Base-by-base conservation (phyloP, 305 asterid genomes). In the Fraxinus dipetala region DNA sequence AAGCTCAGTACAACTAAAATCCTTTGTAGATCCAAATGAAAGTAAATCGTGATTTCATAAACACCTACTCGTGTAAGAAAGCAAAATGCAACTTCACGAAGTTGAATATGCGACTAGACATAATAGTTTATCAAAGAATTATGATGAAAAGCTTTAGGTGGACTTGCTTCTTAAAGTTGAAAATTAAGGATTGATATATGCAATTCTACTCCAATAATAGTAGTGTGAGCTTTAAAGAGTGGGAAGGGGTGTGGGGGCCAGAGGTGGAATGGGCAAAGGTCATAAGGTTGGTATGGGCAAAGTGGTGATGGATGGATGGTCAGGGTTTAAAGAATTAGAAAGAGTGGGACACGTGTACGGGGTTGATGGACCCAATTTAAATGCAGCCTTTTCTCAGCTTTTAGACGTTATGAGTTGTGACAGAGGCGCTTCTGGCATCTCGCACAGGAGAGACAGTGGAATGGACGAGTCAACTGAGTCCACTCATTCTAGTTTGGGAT, bases 361-460 rank as follows among this genome's bases (percentile, higher is more conserved):
- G 24, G 38, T 26, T 28, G 38, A 67, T 67, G 74, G 74, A 38
- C 36, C 22, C 36, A 28, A 30, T 67, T 3, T 30, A 28, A 28
- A 28, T 67, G 74, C 18, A 26, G 74, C 18, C 32, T 30, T 30
- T 63, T 14, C 6, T 63, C 32, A 2, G 72, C 32, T 22, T 63
- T 67, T 67, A n/a, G 73, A 65, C 73, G 73, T 65, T 65, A 28
- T 26, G 73, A 65, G 73, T 65, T 65, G 28, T 65, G 36, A 65
- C 72, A 61, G 32, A 61, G 72, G 72, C 31, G 72, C 31, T 61
- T 6, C 70, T 61, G 70, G 31, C 72, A 59, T 59, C 59, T 48
- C 6, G 59, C 59, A 48, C 18, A 14, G 20, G 2, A 14, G 20
- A 48, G 59, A 13, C 6, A 67, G 74, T 67, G 74, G 36, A 67